A percentile compares a stretch with the other conserved stretches of the same genome.
phyloP scores from a whole-genome alignment of 2,329 filamentous ascomycete species.

The Capronia epimyces region DNA sequence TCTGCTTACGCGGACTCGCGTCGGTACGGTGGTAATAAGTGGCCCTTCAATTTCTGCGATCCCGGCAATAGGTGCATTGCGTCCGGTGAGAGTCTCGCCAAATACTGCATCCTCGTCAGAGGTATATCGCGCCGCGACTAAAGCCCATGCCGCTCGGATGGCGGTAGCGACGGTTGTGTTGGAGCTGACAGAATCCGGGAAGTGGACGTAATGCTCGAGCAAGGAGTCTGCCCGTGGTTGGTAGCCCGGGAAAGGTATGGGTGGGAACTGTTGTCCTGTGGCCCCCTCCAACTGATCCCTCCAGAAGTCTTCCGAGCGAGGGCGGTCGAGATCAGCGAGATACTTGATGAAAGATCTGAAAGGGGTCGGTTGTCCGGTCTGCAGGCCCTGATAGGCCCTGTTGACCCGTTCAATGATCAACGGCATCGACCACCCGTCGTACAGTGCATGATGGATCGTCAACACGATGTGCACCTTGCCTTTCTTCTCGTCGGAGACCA shows the following conservation, averaged over 20 bases:
- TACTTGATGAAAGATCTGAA: slow-evolving; percentile 49
- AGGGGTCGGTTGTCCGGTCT: slow-evolving; percentile 12
- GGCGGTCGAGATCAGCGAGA: slow-evolving; percentile 40
- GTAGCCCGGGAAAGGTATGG: slow-evolving; percentile 45
- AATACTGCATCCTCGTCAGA: slow-evolving; percentile 46
- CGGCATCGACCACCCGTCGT: slow-evolving; percentile 46
- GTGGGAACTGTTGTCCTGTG: slow-evolving; percentile 47
- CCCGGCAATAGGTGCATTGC: slow-evolving; percentile 34
- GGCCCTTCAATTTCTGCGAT: slow-evolving; percentile 40
- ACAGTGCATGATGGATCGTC: slow-evolving; percentile 49
- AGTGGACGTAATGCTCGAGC: slow-evolving; percentile 40
- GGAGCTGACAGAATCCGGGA: slow-evolving; percentile 27
- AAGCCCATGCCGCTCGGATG: slow-evolving; percentile 46
- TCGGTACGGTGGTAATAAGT: slow-evolving; percentile 40
- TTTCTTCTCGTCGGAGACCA: slow-evolving; percentile 33
- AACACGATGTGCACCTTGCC: slow-evolving; percentile 41
- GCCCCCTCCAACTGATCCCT: slow-evolving; percentile 42
- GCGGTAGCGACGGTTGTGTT: slow-evolving; percentile 44
- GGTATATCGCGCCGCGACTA: slow-evolving; percentile 45
- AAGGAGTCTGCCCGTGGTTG: slow-evolving; percentile 42
- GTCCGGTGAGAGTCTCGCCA: slow-evolving; percentile 39
- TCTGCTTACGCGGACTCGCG: slow-evolving; percentile 39
- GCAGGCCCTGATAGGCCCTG: slow-evolving; percentile 31
- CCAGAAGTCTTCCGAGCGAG: slow-evolving; percentile 45
- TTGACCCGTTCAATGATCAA: slow-evolving; percentile 37